Percentiles rank a stretch among this genome's conserved stretches.
These are phyloP conservation scores for Xerocomellus intermedius DNA, from an alignment of 768 basidiomycete genomes.

Conservation along the genomic window DNA sequence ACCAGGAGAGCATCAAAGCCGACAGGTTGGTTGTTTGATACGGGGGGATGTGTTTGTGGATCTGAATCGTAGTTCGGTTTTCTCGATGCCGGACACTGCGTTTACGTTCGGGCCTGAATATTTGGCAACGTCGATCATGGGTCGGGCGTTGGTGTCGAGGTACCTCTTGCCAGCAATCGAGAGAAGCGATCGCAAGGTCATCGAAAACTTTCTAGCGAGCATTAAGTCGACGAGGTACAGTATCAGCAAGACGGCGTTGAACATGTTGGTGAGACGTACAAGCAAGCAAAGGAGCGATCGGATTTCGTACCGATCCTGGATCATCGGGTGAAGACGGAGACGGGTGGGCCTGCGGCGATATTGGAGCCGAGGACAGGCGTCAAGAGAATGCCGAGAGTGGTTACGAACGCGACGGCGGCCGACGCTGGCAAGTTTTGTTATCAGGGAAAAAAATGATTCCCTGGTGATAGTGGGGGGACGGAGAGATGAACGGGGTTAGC, in stretches of 20 bases:
- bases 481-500: neutral
- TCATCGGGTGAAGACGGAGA: constrained; percentile 40
- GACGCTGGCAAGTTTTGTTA: constrained; percentile 12
- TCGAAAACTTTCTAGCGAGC: constrained; percentile 35
- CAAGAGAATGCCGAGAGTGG: constrained; percentile 11
- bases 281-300: neutral
- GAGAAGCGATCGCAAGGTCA: constrained; percentile 9
- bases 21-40: constrained; percentile 24
- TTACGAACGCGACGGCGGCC: neutral
- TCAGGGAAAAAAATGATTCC: constrained; percentile 1
- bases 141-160: constrained; percentile 25
- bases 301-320: constrained; percentile 61
- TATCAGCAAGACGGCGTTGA: constrained; percentile 3
- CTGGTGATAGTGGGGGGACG: neutral
- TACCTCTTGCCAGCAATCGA: constrained; percentile 32
- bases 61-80: neutral
- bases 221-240: constrained; percentile 9
- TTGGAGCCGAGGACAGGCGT: constrained; percentile 29
- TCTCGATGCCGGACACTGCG: constrained; percentile 17
- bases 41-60: neutral
- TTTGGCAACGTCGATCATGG: constrained; percentile 22
- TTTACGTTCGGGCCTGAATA: constrained; percentile 20
- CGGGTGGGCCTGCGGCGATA: constrained; percentile 31
- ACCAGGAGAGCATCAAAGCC: constrained; percentile 23
- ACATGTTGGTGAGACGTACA: constrained; percentile 2